Evolutionary conservation across 768 basidiomycete genomes (phyloP), one percentile per base, ranked within the genome.

Genomic region (Rickenella mellea): DNA sequence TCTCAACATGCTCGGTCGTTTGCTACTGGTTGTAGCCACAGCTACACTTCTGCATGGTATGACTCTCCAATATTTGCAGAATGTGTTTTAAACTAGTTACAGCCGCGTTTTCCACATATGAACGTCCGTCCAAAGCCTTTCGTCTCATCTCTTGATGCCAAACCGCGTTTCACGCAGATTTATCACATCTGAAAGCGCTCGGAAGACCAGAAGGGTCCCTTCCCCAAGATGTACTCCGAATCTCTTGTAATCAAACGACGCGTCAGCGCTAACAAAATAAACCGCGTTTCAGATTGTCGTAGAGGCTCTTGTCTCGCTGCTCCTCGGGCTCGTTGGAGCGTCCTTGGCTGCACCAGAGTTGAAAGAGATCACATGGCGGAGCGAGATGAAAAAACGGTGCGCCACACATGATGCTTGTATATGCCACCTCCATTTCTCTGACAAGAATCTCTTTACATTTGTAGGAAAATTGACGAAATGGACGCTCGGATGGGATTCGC

Each of bases 331-430:
- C 15, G 44, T 88, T 3, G 88, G 86, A 6, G 83, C 84, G 25
- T 74, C 77, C n/a, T 51, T 85, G 45, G 80, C 73, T 49, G 70
- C 81, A 6, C 75, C 85, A 1, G 57, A 68, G 25, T 61, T 90
- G 26, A 86, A 81, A 51, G 84, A 89, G 52, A 85, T 90, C 45
- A 82, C 83, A 26, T 92, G 87, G 89, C 75, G 85, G 14, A 87
- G 83, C 51, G 88, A 93, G 62, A 91, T 91, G 88, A 74, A 73
- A 51, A 80, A 73, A 55, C 71, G 80, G 88, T 88, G 51, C 50
- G 76, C 60, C 14, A 24, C 6, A 24, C 17, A 32, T 28, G 26
- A 21, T 15, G 22, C 17, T 42, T 6, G 12, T 5, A 19, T 10
- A 20, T 30, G 10, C 36, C 17, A 36, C 35, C 40, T 31, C 42